Evolutionary conservation across 148 eudicot genomes (phyloP), one percentile per base, ranked within the genome.

Genomic region (Persicaria maculosa): DNA sequence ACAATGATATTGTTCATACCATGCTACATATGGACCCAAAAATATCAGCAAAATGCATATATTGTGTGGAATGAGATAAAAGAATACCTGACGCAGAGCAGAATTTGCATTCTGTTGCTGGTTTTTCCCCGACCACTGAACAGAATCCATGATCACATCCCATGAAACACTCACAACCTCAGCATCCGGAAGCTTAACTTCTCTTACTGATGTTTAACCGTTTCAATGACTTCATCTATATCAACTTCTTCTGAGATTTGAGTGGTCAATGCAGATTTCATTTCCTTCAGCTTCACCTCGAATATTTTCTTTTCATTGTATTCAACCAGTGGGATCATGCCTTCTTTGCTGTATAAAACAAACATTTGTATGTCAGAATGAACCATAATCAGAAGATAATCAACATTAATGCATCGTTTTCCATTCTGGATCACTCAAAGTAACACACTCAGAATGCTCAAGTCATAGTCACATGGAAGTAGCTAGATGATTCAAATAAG

Each of bases 71-170:
- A 0, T 8, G 55, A 52, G 55, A 52, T 8, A 52, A 52, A 52
- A 15, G 11, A 52, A 74, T 81, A 93, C 98, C 98, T 93, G 93
- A 44, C 97, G 97, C 20, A 93, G 81, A 44, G 97, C 98, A 58
- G 88, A 53, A 83, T 93, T 93, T 65, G 97, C 95, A 87, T 93
- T 91, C 80, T 93, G 98, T 84, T 93, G 98, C 76, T 91, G 98
- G 77, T 93, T 93, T 82, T 93, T 93, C 50, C 97, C 97, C 50
- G 98, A 93, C 98, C 98, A 93, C 61, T 88, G 97, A 68, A 91
- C 97, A 81, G 97, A 88, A 85, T 93, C 98, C 98, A 93, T 94
- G 77, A 94, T 77, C 31, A 90, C 89, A 81, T 94, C 98, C 98
- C 98, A 94, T 11, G 91, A 74, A 73, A 91, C 84, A 62, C 93